Evolutionary conservation across 2,329 filamentous ascomycete species (phyloP), one percentile per base, ranked within the genome.

Genomic region (Trichoderma endophyticum): DNA sequence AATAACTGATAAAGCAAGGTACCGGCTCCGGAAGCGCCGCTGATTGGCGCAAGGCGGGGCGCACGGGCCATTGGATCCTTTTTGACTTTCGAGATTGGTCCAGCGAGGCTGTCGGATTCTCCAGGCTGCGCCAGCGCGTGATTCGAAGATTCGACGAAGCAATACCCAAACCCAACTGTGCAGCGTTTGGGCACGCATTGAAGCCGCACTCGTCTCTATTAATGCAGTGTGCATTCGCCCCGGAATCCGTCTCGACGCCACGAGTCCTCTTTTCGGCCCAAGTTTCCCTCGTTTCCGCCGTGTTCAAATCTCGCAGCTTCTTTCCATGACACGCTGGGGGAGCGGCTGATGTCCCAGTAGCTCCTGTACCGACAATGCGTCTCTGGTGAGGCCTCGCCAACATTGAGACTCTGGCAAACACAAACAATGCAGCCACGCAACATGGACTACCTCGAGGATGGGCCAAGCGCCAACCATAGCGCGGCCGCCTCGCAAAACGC

Each of bases 361-460:
- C 63, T 68, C 63, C 73, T 80, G 72, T 14, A 56, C 32, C 72
- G 75, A 76, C 79, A 74, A 80, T 79, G 80, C 76, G 75, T 77
- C 75, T 78, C 76, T 77, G 75, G 73, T 73, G 70, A 73, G 73
- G 11, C 75, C 75, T 77, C 76, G 74, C 78, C 73, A 79, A 59
- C 65, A 76, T 51, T 71, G 68, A 75, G 74, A 80, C 70, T 75
- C 80, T 76, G 76, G 78, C 77, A 73, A 77, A 75, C 26, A 79
- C 8, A 43, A 7, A 43, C 39, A 43, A 43, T 80, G 78, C 76
- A 79, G 67, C 73, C 75, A 70, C 75, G 77, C 72, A 77, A 76
- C 64, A 77, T 77, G 71, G 79, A 80, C 68, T 77, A 78, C 57
- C 71, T 76, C 57, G 76, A 79, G 69, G 83, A 83, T 77, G 83